phyloP scores from a whole-genome alignment of 148 eudicot species.

The Diospyros lotus region DNA sequence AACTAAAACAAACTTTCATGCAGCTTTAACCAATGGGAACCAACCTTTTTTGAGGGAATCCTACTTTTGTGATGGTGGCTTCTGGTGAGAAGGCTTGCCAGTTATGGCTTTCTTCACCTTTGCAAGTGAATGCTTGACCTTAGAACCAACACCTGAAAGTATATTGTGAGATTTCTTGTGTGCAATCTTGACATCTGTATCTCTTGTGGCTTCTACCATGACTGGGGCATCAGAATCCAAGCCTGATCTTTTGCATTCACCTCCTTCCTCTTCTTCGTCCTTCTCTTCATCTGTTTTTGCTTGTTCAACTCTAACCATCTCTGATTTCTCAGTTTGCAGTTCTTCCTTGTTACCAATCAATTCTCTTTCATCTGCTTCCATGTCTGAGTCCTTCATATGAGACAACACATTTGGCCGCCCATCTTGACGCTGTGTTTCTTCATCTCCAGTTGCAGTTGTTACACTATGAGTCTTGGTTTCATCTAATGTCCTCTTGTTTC shows the following conservation, averaged over 20 bases:
- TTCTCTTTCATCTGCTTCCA: conserved; percentile 18
- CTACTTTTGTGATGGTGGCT: conserved; percentile 44
- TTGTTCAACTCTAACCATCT: conserved; percentile 14
- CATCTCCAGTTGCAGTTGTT: conserved; percentile 13
- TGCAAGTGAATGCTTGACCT: conserved; percentile 67
- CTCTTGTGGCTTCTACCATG: conserved; percentile 36
- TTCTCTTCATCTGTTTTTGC: conserved; percentile 25
- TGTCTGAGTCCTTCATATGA: conserved; percentile 12
- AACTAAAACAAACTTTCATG: neutral
- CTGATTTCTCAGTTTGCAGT: conserved; percentile 15
- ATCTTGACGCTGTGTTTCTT: conserved; percentile 10
- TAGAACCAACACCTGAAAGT: conserved; percentile 68
- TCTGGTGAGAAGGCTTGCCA: conserved; percentile 52
- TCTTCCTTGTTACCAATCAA: conserved; percentile 12
- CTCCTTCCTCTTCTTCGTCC: conserved; percentile 33
- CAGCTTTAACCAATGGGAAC: neutral
- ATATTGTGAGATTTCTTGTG: conserved; percentile 58
- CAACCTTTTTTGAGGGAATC: conserved; percentile 2
- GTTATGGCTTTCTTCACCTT: conserved; percentile 69
- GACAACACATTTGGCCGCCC: conserved; percentile 19
- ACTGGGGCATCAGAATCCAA: conserved; percentile 38
- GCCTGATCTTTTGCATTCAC: conserved; percentile 26
- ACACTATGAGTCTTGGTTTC: conserved; percentile 3
- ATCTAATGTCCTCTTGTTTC: conserved; percentile 13
- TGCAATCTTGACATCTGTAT: conserved; percentile 37